Percentiles rank a stretch among this genome's conserved stretches.
These are phyloP conservation scores for Powellomyces hirtus DNA, from an alignment of 192 early-diverging fungal genomes.

Conservation along the genomic window DNA sequence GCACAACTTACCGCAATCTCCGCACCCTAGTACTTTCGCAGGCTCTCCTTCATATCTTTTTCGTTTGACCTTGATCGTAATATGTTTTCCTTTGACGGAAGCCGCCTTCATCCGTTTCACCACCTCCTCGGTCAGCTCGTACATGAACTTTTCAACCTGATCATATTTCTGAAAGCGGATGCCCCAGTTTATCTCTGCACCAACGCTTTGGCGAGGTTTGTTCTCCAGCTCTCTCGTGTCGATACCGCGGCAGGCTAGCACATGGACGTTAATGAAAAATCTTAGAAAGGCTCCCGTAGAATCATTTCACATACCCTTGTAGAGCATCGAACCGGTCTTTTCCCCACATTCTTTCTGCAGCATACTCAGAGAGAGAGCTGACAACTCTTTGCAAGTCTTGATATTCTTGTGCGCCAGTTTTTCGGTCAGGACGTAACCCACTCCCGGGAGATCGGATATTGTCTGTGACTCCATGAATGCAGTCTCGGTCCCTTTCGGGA, in stretches of 20 bases:
- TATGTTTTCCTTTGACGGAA: conserved; percentile 50
- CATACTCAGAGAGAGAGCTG: conserved; percentile 24
- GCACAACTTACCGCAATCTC: conserved; percentile 29
- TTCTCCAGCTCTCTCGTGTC: conserved; percentile 69
- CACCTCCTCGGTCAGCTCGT: conserved; percentile 64
- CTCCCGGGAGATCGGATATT: conserved; percentile 55
- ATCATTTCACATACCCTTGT: too few relatives aligned
- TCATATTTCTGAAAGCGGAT: conserved; percentile 73
- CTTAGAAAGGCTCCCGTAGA: too few relatives aligned
- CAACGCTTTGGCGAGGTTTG: conserved; percentile 71
- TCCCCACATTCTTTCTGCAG: conserved; percentile 69
- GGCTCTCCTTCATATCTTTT: conserved; percentile 49
- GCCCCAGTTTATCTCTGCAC: conserved; percentile 86
- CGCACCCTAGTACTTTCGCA: conserved; percentile 45
- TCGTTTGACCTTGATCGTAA: conserved; percentile 69
- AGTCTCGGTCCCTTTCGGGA: neutral
- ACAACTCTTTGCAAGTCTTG: conserved; percentile 35
- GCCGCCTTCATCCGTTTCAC: conserved; percentile 57
- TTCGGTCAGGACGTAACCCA: conserved; percentile 54
- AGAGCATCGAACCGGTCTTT: conserved; percentile 67
- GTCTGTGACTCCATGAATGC: conserved; percentile 19
- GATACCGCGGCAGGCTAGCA: conserved; percentile 57
- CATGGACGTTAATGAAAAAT: neutral
- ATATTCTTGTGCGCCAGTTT: conserved; percentile 41
- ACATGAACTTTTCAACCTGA: conserved; percentile 70